phyloP scores from a whole-genome alignment of 2,329 filamentous ascomycete genomes.

The Coleophoma crateriformis region DNA sequence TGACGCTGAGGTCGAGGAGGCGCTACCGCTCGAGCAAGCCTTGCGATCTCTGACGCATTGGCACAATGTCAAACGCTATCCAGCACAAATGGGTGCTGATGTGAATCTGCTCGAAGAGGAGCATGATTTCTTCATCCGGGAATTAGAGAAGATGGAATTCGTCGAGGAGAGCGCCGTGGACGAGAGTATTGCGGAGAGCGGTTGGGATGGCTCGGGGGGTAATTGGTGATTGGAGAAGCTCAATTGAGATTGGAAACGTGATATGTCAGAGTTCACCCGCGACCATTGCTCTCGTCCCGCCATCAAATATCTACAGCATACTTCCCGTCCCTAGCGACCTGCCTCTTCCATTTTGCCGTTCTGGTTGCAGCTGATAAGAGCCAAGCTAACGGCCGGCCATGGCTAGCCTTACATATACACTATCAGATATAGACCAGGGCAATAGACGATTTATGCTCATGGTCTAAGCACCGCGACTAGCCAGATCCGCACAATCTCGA shows the following conservation, averaged over 20 bases:
- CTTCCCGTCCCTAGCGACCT: neutral
- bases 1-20: slow-evolving; percentile 89
- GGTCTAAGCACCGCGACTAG: no score
- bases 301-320: neutral
- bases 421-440: no score
- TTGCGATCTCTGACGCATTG: slow-evolving; percentile 87
- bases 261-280: no score
- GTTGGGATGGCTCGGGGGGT: slow-evolving; percentile 15
- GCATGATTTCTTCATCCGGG: slow-evolving; percentile 73
- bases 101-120: slow-evolving; percentile 60
- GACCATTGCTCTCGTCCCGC: no score
- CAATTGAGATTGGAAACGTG: neutral
- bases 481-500: no score
- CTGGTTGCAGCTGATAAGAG: neutral
- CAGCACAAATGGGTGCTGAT: slow-evolving; percentile 62
- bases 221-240: neutral
- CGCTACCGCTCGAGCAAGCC: slow-evolving; percentile 86
- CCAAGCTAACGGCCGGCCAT: neutral
- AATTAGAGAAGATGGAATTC: slow-evolving; percentile 66
- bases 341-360: neutral
- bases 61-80: slow-evolving; percentile 82
- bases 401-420: no score
- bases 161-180: slow-evolving; percentile 14
- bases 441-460: no score
- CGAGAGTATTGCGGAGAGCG: slow-evolving; percentile 24